phyloP scores from a whole-genome alignment of 345 rosid genomes.

The Gossypium bickii region DNA sequence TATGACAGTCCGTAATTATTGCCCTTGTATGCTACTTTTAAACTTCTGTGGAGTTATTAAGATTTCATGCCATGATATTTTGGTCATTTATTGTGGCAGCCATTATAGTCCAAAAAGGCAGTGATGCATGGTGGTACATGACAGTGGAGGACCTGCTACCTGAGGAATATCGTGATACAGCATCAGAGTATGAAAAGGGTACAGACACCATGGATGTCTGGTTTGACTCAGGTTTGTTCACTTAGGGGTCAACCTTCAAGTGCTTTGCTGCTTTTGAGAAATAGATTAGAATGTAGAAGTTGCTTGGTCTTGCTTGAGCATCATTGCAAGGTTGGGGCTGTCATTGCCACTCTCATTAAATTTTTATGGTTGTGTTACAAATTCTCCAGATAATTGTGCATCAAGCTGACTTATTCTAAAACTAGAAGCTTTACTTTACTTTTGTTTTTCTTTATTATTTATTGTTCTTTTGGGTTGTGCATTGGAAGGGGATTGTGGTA shows the following conservation, averaged over 20 bases:
- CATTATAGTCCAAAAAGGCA: conserved; percentile 70
- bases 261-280: neutral
- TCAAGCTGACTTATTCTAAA: neutral
- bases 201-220: conserved; percentile 98
- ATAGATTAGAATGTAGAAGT: conserved; percentile 6
- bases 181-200: conserved; percentile 80
- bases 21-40: neutral
- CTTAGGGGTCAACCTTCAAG: conserved; percentile 1
- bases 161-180: conserved; percentile 58
- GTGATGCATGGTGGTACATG: conserved; percentile 99
- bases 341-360: neutral
- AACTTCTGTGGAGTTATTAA: conserved; percentile 1
- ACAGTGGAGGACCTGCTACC: conserved; percentile 80
- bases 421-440: neutral
- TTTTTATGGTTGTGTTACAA: neutral
- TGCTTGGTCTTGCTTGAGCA: neutral
- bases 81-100: conserved; percentile 41
- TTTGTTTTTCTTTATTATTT: neutral
- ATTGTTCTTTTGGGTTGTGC: neutral
- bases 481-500: neutral
- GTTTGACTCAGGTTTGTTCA: conserved; percentile 81
- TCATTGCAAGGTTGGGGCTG: neutral
- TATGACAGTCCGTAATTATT: conserved; percentile 3
- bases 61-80: conserved; percentile 4
- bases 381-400: neutral